Evolutionary conservation across 2,329 filamentous ascomycete species (phyloP).

Genomic region (Proliferodiscus dingleyae): DNA sequence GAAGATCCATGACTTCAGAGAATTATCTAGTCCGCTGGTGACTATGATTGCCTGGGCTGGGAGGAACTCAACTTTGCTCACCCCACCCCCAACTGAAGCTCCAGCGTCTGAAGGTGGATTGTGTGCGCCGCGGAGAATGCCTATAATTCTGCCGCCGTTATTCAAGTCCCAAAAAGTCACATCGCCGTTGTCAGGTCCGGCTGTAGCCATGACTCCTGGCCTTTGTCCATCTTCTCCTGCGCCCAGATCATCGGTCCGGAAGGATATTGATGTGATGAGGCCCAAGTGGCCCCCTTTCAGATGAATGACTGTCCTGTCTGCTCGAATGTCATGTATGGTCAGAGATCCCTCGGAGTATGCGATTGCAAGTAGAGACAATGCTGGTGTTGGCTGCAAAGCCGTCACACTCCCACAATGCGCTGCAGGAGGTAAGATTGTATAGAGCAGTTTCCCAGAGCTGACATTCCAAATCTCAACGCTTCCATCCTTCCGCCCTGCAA

Average conservation of each 20-base stretch:
- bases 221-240: conserved; percentile 82
- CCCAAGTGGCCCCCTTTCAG: conserved; percentile 62
- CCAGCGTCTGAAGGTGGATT: conserved; percentile 58
- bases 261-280: conserved; percentile 75
- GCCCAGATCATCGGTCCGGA: conserved; percentile 82
- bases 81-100: conserved; percentile 61
- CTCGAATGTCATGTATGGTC: conserved; percentile 74
- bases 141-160: conserved; percentile 77
- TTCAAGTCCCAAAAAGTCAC: conserved; percentile 97
- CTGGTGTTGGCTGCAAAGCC: conserved; percentile 77
- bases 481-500: conserved; percentile 81
- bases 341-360: conserved; percentile 78
- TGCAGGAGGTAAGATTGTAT: conserved; percentile 76
- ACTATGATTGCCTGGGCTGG: conserved; percentile 83
- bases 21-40: conserved; percentile 89
- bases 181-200: conserved; percentile 73
- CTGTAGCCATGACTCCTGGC: conserved; percentile 91
- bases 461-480: conserved; percentile 97
- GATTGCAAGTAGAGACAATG: conserved; percentile 79
- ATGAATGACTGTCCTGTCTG: conserved; percentile 67
- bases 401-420: conserved; percentile 76
- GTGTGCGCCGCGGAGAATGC: conserved; percentile 82
- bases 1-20: conserved; percentile 93
- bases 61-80: conserved; percentile 86
- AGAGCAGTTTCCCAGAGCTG: conserved; percentile 84